Conservation (phyloP, 2,329 filamentous ascomycete species). For the Davidsoniella eucalypti region DNA sequence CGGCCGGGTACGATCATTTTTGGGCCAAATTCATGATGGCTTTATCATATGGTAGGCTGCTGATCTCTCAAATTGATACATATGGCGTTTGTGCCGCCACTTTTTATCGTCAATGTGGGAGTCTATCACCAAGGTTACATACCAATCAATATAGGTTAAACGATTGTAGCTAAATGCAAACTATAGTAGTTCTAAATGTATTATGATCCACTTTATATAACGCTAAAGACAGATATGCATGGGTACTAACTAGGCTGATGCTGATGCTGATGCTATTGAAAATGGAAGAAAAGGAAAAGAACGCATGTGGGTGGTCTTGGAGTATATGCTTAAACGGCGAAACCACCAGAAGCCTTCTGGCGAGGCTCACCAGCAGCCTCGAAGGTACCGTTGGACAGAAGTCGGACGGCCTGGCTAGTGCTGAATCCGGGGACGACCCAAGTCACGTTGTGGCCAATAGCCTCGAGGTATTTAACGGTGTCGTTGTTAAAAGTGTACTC, state of each 20-base stretch:
- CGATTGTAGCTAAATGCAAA: no score
- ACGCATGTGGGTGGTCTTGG: not conserved
- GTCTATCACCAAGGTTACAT: no score
- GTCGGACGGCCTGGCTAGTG: constrained; percentile 55
- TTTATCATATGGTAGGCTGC: no score
- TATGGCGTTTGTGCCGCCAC: no score
- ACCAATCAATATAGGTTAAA: no score
- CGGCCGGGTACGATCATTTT: no score
- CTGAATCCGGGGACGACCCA: constrained; percentile 51
- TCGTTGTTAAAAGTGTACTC: constrained; percentile 57
- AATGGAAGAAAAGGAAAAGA: not conserved
- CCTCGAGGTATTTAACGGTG: constrained; percentile 49
- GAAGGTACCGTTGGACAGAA: constrained; percentile 48
- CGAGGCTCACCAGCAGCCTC: constrained; percentile 74
- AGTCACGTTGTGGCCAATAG: constrained; percentile 56
- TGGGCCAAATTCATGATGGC: no score
- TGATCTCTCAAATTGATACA: no score
- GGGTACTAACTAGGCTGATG: not conserved
- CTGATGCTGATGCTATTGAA: not conserved
- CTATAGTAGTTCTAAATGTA: no score
- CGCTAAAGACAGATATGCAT: no score
- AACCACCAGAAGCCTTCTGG: constrained; percentile 56
- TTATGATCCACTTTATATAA: no score
- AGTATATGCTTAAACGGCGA: constrained; percentile 23
- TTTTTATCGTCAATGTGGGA: no score